Base-by-base conservation (phyloP, 257 asterid species). In the Solanum sejunctum region DNA sequence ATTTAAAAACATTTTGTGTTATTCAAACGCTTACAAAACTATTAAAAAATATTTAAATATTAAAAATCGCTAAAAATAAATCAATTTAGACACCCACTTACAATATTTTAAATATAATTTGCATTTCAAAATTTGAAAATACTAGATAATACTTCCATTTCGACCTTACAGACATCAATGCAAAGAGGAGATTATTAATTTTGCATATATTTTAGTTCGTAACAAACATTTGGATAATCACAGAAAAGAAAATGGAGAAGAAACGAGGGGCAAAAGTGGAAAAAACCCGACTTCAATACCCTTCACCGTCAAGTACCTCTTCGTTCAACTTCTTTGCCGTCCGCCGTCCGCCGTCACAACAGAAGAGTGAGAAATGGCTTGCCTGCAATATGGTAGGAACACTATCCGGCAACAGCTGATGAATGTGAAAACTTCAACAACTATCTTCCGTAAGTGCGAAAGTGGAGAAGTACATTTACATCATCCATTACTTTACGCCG, bases 401-500 rank as follows among this genome's bases (percentile, higher is more conserved):
- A 72, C 56, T 72, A 26, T 77, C 47, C 43, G 43, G 81, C 60
- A 75, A 75, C 82, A 75, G 13, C 43, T 73, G 3, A 47, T 47
- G 58, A 73, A 73, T 73, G 60, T 73, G 60, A 49, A 23, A 23
- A 23, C 61, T 16, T 15, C 58, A 8, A 9, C 55, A 41, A 28
- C 80, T 6, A 41, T 43, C 55, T 77, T 26, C 9, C 47, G 5
- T 12, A 73, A 73, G 5, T 73, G 43, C 20, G 21, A 73, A 3
- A 7, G 55, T n/a, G 81, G 81, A 47, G 60, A 73, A 47, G 39
- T 72, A 47, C 21, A 49, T 52, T 52, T 78, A 4, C 92, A 86
- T 57, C 91, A 88, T 85, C 93, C 92, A 1, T 66, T 91, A 41
- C 83, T 88, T 36, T 86, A 84, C 54, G 86, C 86, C 49, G 87